Percentiles rank a stretch among this genome's conserved stretches.
Conservation (phyloP, 225 moss, liverwort and hornwort genomes). For the Bryum argenteum region DNA sequence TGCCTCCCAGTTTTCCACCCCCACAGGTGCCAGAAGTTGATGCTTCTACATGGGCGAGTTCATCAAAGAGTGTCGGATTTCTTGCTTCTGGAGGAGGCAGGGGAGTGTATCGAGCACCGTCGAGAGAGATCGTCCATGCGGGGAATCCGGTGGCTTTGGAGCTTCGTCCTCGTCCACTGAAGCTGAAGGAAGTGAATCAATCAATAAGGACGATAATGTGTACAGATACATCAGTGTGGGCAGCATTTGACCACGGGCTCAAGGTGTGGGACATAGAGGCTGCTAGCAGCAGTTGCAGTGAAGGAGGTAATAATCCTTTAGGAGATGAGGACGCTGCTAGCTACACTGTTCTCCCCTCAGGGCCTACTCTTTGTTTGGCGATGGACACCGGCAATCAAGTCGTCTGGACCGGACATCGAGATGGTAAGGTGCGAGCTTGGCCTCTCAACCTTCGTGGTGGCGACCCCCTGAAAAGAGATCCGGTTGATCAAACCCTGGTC, state of each 20-base stretch:
- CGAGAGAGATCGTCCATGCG: constrained; percentile 58
- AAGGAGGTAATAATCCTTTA: constrained; percentile 59
- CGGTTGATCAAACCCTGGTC: constrained; percentile 51
- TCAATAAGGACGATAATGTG: constrained; percentile 66
- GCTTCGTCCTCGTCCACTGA: constrained; percentile 82
- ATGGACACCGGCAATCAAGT: constrained; percentile 75
- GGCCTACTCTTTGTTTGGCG: constrained; percentile 66
- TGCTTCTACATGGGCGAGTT: constrained; percentile 29
- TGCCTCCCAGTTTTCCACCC: constrained; percentile 28
- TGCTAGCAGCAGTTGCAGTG: constrained; percentile 62
- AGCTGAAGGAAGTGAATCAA: constrained; percentile 60
- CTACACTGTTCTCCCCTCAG: constrained; percentile 66
- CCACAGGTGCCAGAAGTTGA: constrained; percentile 24
- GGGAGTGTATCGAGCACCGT: constrained; percentile 68
- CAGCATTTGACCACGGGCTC: constrained; percentile 72
- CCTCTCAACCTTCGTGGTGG: constrained; percentile 40
- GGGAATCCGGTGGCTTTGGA: constrained; percentile 81
- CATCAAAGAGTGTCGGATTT: constrained; percentile 33
- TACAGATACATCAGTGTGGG: constrained; percentile 74
- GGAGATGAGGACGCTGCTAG: constrained; percentile 94
- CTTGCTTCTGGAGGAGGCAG: constrained; percentile 64
- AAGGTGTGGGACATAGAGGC: constrained; percentile 85
- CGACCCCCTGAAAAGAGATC: constrained; percentile 45
- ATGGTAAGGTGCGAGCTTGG: constrained; percentile 90
- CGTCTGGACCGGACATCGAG: constrained; percentile 92